Base-by-base conservation (phyloP, 352 stramenopile genomes). In the Pythium oligandrum region DNA sequence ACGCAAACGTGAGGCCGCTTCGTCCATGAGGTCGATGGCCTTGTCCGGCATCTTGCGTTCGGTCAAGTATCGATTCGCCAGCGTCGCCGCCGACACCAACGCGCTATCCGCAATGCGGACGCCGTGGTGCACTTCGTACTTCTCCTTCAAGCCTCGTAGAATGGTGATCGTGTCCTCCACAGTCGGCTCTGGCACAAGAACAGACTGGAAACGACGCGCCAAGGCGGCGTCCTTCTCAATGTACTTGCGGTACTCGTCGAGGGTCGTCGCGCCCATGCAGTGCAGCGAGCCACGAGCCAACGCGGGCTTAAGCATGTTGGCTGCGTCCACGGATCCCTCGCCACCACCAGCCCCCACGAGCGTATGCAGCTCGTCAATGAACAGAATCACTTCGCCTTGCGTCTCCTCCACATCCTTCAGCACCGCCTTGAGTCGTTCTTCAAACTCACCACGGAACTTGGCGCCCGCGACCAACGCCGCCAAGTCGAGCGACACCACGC, bases 141-240 rank as follows among this genome's bases (percentile, higher is more conserved):
- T 89, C 50, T 97, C 91, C 68, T 98, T 98, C 4, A 99, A 60
- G 7, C 95, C 96, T 39, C 96, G 78, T 32, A 99, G 70, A 55
- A 99, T 99, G 42, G 82, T 97, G 37, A 99, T 82, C 10, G 96
- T 98, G 61, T 98, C 93, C 58, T 98, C 90, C 8, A 98, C 90
- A 51, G 64, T 95, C 10, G 96, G 96, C 67, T 99, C 90, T 26
- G 92, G 82, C 40, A 99, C 89, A 17, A 97, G 69, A 31, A 99
- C 95, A n/a, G 97, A 90, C 73, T 99, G 96, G 70, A 99, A 99
- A 8, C 96, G 75, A 48, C 96, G 78, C 38, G 98, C 96, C 34
- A 99, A 59, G 3, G 96, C 96, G 47, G 97, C 97, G 65, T 99
- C 96, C 59, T 98, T 98, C 76, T 98, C 95, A 68, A 99, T 97